phyloP scores from a whole-genome alignment of 2,329 filamentous ascomycete genomes.

The Pseudogymnoascus sp. region DNA sequence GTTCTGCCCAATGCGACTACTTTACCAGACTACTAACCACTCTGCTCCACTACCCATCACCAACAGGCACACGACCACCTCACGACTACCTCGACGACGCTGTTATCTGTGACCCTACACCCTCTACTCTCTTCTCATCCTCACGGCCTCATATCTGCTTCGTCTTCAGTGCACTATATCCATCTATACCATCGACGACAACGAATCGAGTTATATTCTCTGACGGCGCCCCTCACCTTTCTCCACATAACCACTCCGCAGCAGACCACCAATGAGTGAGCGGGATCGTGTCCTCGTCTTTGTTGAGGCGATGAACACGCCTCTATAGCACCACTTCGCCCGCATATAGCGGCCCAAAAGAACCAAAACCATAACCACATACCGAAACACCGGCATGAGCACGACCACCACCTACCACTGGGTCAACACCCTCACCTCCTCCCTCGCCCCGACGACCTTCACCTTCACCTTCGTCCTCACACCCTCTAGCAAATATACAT shows the following conservation, averaged over 20 bases:
- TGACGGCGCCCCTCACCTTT: background rate
- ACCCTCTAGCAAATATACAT: slow-evolving; percentile 32
- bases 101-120: background rate
- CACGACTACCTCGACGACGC: slow-evolving; percentile 1
- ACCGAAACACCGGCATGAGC: slow-evolving; percentile 12
- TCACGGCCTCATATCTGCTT: background rate
- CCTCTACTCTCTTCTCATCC: background rate
- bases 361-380: background rate
- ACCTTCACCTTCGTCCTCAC: slow-evolving; percentile 35
- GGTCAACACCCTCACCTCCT: slow-evolving; percentile 19
- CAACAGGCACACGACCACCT: slow-evolving; percentile 8
- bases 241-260: background rate
- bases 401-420: slow-evolving; percentile 30
- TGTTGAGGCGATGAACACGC: slow-evolving; percentile 31
- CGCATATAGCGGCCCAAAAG: background rate
- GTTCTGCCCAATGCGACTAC: slow-evolving; percentile 9
- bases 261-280: slow-evolving; percentile 26
- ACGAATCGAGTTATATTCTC: background rate
- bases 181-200: background rate
- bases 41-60: slow-evolving; percentile 8
- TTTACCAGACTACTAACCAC: slow-evolving; percentile 9
- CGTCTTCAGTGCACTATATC: background rate
- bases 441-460: slow-evolving; percentile 18
- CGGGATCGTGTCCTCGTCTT: slow-evolving; percentile 28
- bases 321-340: slow-evolving; percentile 19